Conservation (phyloP, 2,329 filamentous ascomycete genomes). For the Verruconis gallopava region DNA sequence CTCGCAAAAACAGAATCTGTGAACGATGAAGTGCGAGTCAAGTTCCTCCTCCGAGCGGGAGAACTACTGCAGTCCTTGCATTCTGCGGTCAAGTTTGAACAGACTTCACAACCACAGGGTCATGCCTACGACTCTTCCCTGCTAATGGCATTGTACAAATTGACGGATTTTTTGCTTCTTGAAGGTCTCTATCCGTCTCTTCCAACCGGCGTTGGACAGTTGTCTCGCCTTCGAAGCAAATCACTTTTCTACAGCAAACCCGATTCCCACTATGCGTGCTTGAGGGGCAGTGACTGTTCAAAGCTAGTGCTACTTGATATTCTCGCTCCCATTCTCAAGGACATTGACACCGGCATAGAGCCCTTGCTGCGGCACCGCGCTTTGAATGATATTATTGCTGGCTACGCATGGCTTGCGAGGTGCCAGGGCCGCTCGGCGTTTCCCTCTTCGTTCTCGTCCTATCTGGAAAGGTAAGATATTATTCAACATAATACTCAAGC, state of each 20-base stretch:
- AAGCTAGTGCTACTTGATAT: background rate
- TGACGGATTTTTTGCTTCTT: constrained; percentile 23
- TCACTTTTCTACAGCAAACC: constrained; percentile 14
- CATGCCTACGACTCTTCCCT: constrained; percentile 26
- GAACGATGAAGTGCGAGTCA: constrained; percentile 1
- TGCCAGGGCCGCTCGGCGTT: background rate
- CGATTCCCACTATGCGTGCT: constrained; percentile 2
- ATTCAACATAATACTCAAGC: background rate
- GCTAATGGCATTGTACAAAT: constrained; percentile 24
- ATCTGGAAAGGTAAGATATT: constrained; percentile 5
- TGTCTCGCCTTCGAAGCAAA: constrained; percentile 18
- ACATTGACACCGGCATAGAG: constrained; percentile 5
- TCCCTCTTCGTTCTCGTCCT: background rate
- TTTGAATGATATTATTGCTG: constrained; percentile 4
- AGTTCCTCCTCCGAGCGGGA: constrained; percentile 11
- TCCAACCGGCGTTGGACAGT: constrained; percentile 21
- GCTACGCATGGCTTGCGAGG: background rate
- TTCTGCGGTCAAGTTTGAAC: constrained; percentile 13
- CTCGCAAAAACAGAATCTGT: constrained; percentile 1
- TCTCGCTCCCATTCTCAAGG: background rate
- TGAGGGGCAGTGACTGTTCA: background rate
- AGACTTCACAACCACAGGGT: constrained; percentile 11
- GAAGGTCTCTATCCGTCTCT: constrained; percentile 24
- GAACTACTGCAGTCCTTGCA: constrained; percentile 17
- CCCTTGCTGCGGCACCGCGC: constrained; percentile 3